Evolutionary conservation across 2,329 filamentous ascomycete genomes (phyloP), one percentile per base, ranked within the genome.

Genomic region (Colletotrichum cuscutae): DNA sequence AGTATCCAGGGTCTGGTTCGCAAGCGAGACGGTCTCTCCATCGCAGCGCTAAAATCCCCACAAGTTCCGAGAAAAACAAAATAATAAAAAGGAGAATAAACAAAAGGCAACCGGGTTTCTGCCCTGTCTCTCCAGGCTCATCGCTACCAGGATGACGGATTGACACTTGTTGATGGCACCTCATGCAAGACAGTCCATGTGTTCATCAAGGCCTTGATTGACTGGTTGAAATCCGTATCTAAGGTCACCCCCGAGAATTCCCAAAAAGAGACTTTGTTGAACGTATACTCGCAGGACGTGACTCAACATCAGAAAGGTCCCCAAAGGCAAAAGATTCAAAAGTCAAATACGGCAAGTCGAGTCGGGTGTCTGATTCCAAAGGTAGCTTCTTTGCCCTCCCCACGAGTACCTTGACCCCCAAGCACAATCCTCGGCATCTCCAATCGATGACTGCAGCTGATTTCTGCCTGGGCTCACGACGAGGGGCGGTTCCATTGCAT

Each of bases 131-230:
- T 22, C 42, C 22, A 32, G 46, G 30, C 30, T 26, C 24, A 42
- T 46, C 30, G 42, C 30, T 37, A 68, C 46, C 59, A 32, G 65
- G 49, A 52, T 37, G 5, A n/a, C 30, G 35, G 24, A 32, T 26
- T 32, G 22, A 12, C 19, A 49, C 37, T 32, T 22, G 8, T 49
- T 46, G 32, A 24, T 66, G 54, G 28, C 66, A 53, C 61, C 32
- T 37, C 64, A 65, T 69, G 65, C 65, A 60, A 59, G 65, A 60
- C 65, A 59, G 65, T 65, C 53, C 70, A 72, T 72, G 65, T 69
- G 59, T 69, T 49, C 59, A 56, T n/a, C 22, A 54, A 12, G 32
- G 42, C 65, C 42, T 19, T 30, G 22, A 5, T 22, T 64, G 59
- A 72, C 59, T 69, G 65, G 69, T n/a, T 32, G 46, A 35, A n/a